Conservation (phyloP, 441 rosid genomes). For the Metrosideros polymorpha region DNA sequence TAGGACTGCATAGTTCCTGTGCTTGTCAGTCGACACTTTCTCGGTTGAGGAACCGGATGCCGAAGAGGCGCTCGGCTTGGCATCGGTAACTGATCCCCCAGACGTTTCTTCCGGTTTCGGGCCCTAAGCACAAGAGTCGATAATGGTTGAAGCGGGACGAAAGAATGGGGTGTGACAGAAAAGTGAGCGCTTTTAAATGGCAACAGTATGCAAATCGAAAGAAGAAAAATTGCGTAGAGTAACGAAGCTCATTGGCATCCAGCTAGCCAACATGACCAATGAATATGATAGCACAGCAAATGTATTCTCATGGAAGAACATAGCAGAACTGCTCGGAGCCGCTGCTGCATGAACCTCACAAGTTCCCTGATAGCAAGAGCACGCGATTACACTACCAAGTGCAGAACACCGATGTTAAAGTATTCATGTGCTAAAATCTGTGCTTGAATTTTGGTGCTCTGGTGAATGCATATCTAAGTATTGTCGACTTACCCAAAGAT, state of each 20-base stretch:
- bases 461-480: not conserved
- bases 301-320: not conserved
- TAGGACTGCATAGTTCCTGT: slow-evolving; percentile 71
- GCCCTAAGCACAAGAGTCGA: slow-evolving; percentile 18
- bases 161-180: not conserved
- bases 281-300: not conserved
- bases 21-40: slow-evolving; percentile 63
- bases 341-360: not conserved
- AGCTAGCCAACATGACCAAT: not conserved
- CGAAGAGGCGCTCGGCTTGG: slow-evolving; percentile 34
- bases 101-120: slow-evolving; percentile 58
- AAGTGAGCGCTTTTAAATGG: not conserved
- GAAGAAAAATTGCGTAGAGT: no score
- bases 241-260: not conserved
- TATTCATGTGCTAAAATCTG: not conserved
- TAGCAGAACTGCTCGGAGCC: not conserved
- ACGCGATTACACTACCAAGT: not conserved
- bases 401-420: not conserved
- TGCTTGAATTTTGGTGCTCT: not conserved
- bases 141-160: not conserved
- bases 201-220: not conserved
- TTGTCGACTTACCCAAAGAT: not conserved
- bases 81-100: slow-evolving; percentile 29
- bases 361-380: not conserved
- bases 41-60: slow-evolving; percentile 40